Conservation (phyloP, 2,329 filamentous ascomycete species). For the Aspergillus brasiliensis region DNA sequence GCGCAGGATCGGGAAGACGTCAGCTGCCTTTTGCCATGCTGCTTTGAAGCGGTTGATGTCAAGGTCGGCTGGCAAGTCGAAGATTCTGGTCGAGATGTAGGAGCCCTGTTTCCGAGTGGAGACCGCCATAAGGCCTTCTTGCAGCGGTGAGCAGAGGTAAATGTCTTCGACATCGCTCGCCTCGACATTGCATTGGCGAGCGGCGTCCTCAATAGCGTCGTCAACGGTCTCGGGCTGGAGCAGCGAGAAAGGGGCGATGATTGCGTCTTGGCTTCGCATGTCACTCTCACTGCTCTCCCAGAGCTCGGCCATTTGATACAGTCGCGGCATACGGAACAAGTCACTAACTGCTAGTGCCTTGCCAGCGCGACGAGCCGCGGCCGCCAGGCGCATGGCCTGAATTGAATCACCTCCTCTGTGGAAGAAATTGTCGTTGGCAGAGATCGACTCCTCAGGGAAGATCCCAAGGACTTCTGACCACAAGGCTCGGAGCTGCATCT, state of each 20-base stretch:
- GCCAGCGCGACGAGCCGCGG: not conserved
- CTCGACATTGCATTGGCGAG: not conserved
- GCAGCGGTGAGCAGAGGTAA: slow-evolving; percentile 27
- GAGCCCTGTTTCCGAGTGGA: slow-evolving; percentile 18
- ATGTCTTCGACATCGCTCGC: slow-evolving; percentile 18
- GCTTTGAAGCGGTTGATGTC: not conserved
- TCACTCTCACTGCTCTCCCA: not conserved
- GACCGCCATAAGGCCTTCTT: slow-evolving; percentile 26
- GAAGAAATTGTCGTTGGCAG: slow-evolving; percentile 28
- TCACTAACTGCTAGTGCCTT: slow-evolving; percentile 1
- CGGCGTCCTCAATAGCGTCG: not conserved
- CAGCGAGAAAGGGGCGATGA: not conserved
- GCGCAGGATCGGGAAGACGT: not conserved
- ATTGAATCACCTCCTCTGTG: slow-evolving; percentile 31
- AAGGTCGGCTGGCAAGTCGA: slow-evolving; percentile 18
- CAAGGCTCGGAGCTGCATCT: not conserved
- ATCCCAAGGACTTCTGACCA: slow-evolving; percentile 16
- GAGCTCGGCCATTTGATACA: not conserved
- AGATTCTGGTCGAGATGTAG: not conserved
- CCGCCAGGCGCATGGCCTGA: slow-evolving; percentile 19
- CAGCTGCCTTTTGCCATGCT: not conserved
- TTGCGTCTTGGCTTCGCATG: not conserved
- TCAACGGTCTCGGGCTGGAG: not conserved
- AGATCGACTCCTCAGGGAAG: slow-evolving; percentile 11
- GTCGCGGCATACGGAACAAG: not conserved